A percentile compares a stretch with the other conserved stretches of the same genome.
These are phyloP conservation scores for Podaxis carcinomalis DNA, from an alignment of 768 basidiomycete genomes.

Conservation along the genomic window DNA sequence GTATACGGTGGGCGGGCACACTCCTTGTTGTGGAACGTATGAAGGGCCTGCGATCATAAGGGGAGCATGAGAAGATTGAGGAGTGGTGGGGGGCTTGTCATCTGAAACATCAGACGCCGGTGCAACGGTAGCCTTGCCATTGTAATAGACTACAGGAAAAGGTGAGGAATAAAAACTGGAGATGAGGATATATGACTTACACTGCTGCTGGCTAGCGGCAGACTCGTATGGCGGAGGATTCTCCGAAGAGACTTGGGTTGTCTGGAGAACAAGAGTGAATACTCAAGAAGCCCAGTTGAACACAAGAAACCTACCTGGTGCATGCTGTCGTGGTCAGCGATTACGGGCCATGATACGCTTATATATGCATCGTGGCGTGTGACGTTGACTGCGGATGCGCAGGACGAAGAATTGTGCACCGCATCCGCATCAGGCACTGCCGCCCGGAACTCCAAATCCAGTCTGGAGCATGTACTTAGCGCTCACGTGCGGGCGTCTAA, in stretches of 20 bases:
- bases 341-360: background rate
- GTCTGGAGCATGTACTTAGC: background rate
- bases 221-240: constrained; percentile 17
- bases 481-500: constrained; percentile 1
- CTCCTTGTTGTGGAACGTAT: constrained; percentile 25
- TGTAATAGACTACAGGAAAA: background rate
- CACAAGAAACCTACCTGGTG: background rate
- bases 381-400: constrained; percentile 3
- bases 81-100: background rate
- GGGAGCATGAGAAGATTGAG: background rate
- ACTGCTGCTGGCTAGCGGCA: constrained; percentile 1
- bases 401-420: background rate
- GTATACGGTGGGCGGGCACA: constrained; percentile 50
- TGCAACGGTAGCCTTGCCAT: background rate
- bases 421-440: background rate
- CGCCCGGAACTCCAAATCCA: constrained; percentile 7
- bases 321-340: constrained; percentile 1
- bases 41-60: constrained; percentile 18
- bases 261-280: background rate
- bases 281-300: too few species aligned
- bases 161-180: background rate
- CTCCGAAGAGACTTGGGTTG: constrained; percentile 7
- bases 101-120: background rate
- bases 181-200: background rate
- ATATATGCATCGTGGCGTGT: background rate